A percentile compares a stretch with the other conserved stretches of the same genome.
phyloP scores from a whole-genome alignment of 352 stramenopile genomes.

The Phytophthora brassicae region DNA sequence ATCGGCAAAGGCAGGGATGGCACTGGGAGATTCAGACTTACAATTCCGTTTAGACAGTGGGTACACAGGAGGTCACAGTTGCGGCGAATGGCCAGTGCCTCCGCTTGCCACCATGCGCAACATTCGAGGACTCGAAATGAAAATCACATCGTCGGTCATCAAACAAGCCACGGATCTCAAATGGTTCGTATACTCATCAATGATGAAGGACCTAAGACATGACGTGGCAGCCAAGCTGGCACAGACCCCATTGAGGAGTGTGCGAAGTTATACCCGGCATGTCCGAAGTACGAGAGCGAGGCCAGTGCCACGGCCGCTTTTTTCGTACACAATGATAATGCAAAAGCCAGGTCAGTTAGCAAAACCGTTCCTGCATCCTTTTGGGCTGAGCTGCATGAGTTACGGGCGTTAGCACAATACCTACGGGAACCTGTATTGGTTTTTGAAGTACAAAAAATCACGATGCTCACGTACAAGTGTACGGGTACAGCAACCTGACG shows the following conservation, averaged over 20 bases:
- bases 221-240: neutral
- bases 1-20: too few relatives aligned
- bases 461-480: conserved; percentile 8
- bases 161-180: neutral
- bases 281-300: neutral
- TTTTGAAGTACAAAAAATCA: too few relatives aligned
- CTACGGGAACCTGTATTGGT: neutral
- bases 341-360: too few relatives aligned
- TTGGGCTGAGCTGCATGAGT: neutral
- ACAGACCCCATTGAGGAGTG: neutral
- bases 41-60: too few relatives aligned
- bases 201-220: neutral
- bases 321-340: neutral
- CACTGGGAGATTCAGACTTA: too few relatives aligned
- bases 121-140: neutral
- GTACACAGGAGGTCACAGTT: too few relatives aligned
- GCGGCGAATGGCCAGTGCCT: too few relatives aligned
- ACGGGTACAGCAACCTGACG: neutral
- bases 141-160: neutral
- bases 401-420: neutral
- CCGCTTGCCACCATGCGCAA: too few relatives aligned
- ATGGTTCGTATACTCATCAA: neutral
- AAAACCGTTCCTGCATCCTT: neutral
- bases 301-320: neutral
- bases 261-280: neutral